phyloP scores from a whole-genome alignment of 495 filamentous ascomycete genomes.

The Bryoglossum gracile region DNA sequence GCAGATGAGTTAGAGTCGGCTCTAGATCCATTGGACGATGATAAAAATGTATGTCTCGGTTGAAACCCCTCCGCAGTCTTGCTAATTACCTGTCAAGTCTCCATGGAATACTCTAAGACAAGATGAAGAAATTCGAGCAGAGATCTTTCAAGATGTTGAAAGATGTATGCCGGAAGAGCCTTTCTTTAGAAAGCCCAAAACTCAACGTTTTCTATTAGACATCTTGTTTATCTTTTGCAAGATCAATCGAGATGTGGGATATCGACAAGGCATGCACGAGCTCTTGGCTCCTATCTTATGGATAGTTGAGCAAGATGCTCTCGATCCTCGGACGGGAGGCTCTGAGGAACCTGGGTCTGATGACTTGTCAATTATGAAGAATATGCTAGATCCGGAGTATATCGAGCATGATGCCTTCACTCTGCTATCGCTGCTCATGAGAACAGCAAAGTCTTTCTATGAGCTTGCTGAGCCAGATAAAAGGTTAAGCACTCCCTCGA shows the following conservation, averaged over 20 bases:
- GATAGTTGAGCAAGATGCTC: constrained; percentile 76
- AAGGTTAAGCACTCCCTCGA: constrained; percentile 10
- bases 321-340: constrained; percentile 20
- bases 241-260: constrained; percentile 79
- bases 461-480: constrained; percentile 45
- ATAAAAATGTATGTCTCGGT: constrained; percentile 57
- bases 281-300: constrained; percentile 85
- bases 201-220: constrained; percentile 78
- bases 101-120: constrained; percentile 80
- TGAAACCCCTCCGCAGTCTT: not conserved
- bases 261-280: constrained; percentile 98
- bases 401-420: constrained; percentile 90
- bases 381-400: constrained; percentile 60
- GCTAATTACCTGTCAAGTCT: constrained; percentile 51
- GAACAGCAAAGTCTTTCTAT: constrained; percentile 79
- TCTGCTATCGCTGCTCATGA: constrained; percentile 81
- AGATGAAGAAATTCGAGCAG: constrained; percentile 75
- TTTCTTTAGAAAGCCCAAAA: constrained; percentile 74
- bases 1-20: constrained; percentile 69
- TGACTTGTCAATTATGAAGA: constrained; percentile 43
- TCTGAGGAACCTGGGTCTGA: constrained; percentile 18
- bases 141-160: constrained; percentile 94
- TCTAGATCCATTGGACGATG: constrained; percentile 80
- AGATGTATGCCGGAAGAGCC: constrained; percentile 86
- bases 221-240: constrained; percentile 93